Conservation (phyloP, 2,329 filamentous ascomycete species). For the Pseudocercospora cruenta region DNA sequence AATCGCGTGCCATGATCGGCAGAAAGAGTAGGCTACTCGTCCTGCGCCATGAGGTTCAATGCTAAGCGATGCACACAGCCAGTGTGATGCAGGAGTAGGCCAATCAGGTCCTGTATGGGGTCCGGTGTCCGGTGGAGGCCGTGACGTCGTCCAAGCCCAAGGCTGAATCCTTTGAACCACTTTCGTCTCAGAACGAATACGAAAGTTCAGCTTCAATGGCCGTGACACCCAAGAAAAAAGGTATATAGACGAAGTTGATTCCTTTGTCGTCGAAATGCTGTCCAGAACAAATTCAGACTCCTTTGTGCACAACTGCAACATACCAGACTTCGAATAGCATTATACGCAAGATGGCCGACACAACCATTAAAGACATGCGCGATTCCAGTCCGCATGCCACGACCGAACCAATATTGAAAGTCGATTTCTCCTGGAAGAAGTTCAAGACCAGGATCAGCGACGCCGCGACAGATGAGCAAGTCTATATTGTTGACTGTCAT, state of each 20-base stretch:
- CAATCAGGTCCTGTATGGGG: no score
- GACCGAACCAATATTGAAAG: constrained; percentile 8
- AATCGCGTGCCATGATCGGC: no score
- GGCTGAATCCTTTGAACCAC: neutral
- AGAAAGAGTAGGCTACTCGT: no score
- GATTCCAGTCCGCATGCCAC: neutral
- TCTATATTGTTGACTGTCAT: constrained; percentile 9
- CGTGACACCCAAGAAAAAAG: no score
- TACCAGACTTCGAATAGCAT: neutral
- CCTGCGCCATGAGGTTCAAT: no score
- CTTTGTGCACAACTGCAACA: neutral
- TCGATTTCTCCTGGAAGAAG: constrained; percentile 20
- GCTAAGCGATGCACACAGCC: no score
- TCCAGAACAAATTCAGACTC: neutral
- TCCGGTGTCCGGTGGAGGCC: neutral
- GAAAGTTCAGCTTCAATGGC: constrained; percentile 2
- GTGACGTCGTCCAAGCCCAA: neutral
- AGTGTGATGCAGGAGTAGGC: no score
- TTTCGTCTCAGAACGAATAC: constrained; percentile 5
- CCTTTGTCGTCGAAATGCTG: neutral
- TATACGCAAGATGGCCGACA: neutral
- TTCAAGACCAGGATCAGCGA: constrained; percentile 14
- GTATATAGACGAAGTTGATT: neutral
- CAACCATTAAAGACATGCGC: neutral
- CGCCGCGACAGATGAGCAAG: neutral